Base-by-base conservation (phyloP, 1,284 basidiomycete genomes). In the Irpex lacteus region DNA sequence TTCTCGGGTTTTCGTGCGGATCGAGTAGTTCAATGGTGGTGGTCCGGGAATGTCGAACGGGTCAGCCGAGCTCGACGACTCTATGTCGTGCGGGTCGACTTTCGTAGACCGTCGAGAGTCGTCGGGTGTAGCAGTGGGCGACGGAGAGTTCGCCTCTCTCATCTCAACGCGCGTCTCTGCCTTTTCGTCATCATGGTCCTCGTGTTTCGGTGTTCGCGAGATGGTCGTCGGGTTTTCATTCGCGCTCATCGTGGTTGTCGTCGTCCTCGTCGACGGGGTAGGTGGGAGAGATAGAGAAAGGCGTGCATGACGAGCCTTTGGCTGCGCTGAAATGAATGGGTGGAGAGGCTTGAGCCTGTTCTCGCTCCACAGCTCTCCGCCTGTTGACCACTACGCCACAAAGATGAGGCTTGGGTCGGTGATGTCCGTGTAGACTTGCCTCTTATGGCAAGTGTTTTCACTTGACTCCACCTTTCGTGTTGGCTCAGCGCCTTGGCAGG, bases 21-120 rank as follows among this genome's bases (percentile, higher is more conserved):
- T 55, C 49, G 72, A 69, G 64, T 75, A 76, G 68, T 74, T 71
- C 60, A 76, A 69, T 4, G 72, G 67, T 0, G 74, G 74, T 0
- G 74, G 72, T 5, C 57, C 64, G 7, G 67, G 65, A 37, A 65
- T 60, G 60, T 65, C 32, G 54, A 56, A 56, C 9, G 54, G 13
- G 21, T 32, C 21, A 6, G 32, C 9, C 11, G 54, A 56, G 21
- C n/a, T 7, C 32, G 54, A 13, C 8, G n/a, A 26, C 26, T 26
- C 50, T 18, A 18, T n/a, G 18, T 7, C 13, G 18, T 52, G 50
- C 11, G n/a, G n/a, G 50, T 52, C 50, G 18, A 52, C 50, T 21
- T 19, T 52, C 13, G 50, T 52, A 3, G 50, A 52, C 18, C 50
- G 50, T 52, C 8, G 50, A 4, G 50, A 52, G 19, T 52, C 18